Base-by-base conservation (phyloP, 2,329 filamentous ascomycete species). In the Neofusicoccum umdonicola region DNA sequence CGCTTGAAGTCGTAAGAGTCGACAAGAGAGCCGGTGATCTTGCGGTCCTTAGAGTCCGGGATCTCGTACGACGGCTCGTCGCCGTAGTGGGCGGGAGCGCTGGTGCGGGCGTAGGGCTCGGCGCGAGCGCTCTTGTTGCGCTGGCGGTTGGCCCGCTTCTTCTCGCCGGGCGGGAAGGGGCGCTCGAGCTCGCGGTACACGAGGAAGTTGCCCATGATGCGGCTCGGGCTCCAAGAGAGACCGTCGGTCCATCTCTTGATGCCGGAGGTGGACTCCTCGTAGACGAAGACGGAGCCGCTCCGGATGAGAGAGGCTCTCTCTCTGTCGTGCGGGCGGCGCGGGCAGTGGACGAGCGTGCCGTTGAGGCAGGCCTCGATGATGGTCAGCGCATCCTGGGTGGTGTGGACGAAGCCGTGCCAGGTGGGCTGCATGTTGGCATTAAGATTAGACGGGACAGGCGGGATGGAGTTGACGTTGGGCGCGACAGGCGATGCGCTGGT, bases 211-310 rank as follows among this genome's bases (percentile, higher is more conserved):
- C 89, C 90, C 54, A 94, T 82, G 54, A 96, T 94, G 15, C 90
- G 88, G 76, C 89, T 96, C 0, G 93, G 93, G 70, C 91, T 96
- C 93, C 93, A 97, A 6, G 90, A 89, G 11, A 94, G 87, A 13
- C 93, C 93, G 70, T 97, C 93, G 0, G 93, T 97, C 93, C 93
- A 97, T 64, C 93, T 85, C 80, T 96, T 96, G 79, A 97, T 96
- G 4, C 92, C 92, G 0, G 93, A 96, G 0, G 91, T 89, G 67
- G 92, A 89, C 75, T 97, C 92, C 72, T 96, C 92, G 76, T 97
- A 97, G 69, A 97, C 91, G 78, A 97, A 65, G 52, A 97, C 86
- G 69, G 90, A 90, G 41, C 93, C 93, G 69, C 92, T 96, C 69
- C 86, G 86, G 73, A 97, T 95, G 60, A 96, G 85, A 19, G 87